These are phyloP conservation scores for Fusarium compactum DNA, from an alignment of 2,329 filamentous ascomycete species.

Conservation along the genomic window DNA sequence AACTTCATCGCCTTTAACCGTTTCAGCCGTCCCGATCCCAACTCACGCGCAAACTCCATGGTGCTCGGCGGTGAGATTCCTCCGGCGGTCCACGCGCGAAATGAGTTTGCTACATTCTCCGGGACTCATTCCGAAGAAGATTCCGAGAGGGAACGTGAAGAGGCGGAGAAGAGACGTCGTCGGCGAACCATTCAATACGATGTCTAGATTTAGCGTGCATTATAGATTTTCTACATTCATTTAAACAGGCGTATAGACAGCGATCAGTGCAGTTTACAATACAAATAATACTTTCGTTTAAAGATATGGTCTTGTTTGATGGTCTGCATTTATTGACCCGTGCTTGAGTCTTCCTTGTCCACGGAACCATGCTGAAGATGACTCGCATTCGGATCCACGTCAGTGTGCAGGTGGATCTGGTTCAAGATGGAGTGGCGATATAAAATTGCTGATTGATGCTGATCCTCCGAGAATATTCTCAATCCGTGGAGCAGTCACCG, in stretches of 20 bases:
- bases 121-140: conserved; percentile 14
- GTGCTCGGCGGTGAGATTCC: conserved; percentile 5
- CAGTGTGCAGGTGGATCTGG: neutral
- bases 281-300: neutral
- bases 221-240: neutral
- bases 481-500: neutral
- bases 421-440: neutral
- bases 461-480: neutral
- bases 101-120: conserved; percentile 34
- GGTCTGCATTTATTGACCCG: too few species aligned
- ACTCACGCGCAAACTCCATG: neutral
- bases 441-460: neutral
- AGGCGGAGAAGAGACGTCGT: conserved; percentile 18
- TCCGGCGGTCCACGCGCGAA: neutral
- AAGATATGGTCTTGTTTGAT: neutral
- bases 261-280: neutral
- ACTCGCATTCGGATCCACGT: neutral
- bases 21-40: conserved; percentile 55
- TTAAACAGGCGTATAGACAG: neutral
- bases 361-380: neutral
- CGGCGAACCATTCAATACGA: conserved; percentile 22
- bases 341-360: neutral
- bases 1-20: conserved; percentile 62
- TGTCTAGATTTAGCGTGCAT: conserved; percentile 11
- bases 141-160: conserved; percentile 5